phyloP scores from a whole-genome alignment of 176 grass and related monocot genomes.

The Carex littledalei region DNA sequence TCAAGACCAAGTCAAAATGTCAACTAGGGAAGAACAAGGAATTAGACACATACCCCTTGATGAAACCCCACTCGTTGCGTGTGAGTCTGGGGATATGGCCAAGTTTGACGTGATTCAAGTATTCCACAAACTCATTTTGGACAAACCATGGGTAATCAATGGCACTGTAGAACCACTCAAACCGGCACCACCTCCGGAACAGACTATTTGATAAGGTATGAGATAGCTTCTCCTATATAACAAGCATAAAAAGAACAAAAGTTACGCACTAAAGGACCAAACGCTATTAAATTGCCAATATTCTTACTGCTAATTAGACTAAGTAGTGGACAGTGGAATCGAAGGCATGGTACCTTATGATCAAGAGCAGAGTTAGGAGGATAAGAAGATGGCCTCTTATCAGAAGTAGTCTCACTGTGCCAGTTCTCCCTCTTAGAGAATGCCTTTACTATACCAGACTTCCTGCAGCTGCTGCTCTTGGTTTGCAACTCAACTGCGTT shows the following conservation, averaged over 20 bases:
- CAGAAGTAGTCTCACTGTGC: slow-evolving; percentile 31
- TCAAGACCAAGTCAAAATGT: not conserved
- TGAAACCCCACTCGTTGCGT: slow-evolving; percentile 87
- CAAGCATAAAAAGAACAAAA: not conserved
- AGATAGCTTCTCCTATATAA: slow-evolving; percentile 56
- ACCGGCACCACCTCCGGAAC: slow-evolving; percentile 79
- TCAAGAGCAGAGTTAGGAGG: slow-evolving; percentile 23
- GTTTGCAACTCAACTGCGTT: slow-evolving; percentile 34
- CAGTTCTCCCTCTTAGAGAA: slow-evolving; percentile 48
- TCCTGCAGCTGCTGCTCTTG: slow-evolving; percentile 49
- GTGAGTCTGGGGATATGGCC: slow-evolving; percentile 82
- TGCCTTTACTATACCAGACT: slow-evolving; percentile 63
- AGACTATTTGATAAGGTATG: slow-evolving; percentile 74
- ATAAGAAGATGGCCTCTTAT: slow-evolving; percentile 1
- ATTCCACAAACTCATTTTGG: slow-evolving; percentile 92
- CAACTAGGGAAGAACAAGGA: not conserved
- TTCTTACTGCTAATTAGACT: not conserved
- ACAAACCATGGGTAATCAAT: slow-evolving; percentile 97
- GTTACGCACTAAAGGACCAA: not conserved
- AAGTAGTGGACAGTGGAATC: not conserved
- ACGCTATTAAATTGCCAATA: not conserved
- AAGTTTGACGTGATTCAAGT: slow-evolving; percentile 80
- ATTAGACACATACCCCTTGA: slow-evolving; percentile 27
- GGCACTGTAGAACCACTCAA: slow-evolving; percentile 96
- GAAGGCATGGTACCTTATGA: not conserved